phyloP scores from a whole-genome alignment of 352 stramenopile genomes.

The Globisporangium okanoganense region DNA sequence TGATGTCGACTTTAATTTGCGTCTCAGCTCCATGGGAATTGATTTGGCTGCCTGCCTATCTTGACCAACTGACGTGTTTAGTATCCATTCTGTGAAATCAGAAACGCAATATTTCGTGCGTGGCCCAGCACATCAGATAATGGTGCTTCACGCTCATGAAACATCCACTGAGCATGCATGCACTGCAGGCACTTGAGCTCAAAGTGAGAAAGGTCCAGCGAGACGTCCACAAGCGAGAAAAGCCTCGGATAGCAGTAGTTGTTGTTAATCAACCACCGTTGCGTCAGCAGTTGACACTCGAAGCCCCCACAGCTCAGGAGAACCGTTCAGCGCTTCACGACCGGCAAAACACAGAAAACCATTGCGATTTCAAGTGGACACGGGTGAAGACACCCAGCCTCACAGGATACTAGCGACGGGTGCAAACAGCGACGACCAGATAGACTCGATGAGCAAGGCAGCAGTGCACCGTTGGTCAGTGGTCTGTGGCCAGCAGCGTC shows the following conservation, averaged over 20 bases:
- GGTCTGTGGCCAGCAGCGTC: not conserved
- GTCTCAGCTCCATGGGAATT: not conserved
- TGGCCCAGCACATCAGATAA: not conserved
- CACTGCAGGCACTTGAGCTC: not conserved
- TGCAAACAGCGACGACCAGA: not conserved
- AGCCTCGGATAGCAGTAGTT: not conserved
- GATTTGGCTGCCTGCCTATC: not conserved
- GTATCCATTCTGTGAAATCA: not conserved
- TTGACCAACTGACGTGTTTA: not conserved
- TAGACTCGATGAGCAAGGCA: not conserved
- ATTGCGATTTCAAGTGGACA: not conserved
- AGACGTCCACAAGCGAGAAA: not conserved
- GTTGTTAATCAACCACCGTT: not conserved
- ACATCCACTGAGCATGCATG: not conserved
- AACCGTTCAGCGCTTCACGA: not conserved
- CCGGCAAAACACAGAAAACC: not conserved
- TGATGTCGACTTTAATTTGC: not conserved
- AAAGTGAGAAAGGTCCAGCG: not conserved
- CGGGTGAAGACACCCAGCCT: not conserved
- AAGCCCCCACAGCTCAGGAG: not conserved
- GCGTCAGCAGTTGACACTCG: not conserved
- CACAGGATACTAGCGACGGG: not conserved
- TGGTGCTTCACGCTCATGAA: not conserved
- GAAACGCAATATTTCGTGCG: not conserved
- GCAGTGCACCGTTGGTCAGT: not conserved